A percentile compares a stretch with the other conserved stretches of the same genome.
Evolutionary conservation across 164 flowering plant genomes (phyloP).

Genomic region (Annona cherimola): DNA sequence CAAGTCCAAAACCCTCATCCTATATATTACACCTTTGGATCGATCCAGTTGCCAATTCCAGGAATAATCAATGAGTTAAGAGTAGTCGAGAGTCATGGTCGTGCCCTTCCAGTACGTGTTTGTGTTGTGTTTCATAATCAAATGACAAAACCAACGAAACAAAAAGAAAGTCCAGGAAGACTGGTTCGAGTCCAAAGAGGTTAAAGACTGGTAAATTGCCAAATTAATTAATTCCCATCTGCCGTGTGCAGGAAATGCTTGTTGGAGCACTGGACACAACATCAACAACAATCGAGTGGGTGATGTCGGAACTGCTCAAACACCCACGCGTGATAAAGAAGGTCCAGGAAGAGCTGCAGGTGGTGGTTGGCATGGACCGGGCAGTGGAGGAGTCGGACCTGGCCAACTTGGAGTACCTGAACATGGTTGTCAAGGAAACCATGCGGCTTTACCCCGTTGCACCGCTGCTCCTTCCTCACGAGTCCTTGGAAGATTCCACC

Average conservation of each 20-base stretch:
- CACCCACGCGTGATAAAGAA: constrained; percentile 7
- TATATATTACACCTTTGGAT: too few relatives aligned
- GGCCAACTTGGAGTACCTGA: constrained; percentile 14
- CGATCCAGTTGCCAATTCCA: too few relatives aligned
- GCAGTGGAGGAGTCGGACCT: constrained; percentile 19
- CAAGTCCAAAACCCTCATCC: too few relatives aligned
- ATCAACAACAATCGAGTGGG: constrained; percentile 10
- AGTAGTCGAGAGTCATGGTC: too few relatives aligned
- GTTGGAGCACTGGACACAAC: constrained; percentile 1
- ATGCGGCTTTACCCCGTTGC: constrained; percentile 26
- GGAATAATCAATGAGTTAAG: too few relatives aligned
- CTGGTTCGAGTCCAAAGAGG: too few relatives aligned
- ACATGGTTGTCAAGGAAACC: constrained; percentile 25
- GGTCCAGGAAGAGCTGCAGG: constrained; percentile 15
- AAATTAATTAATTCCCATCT: too few relatives aligned
- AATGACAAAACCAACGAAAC: too few relatives aligned
- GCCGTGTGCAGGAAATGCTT: not conserved
- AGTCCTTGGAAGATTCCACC: constrained; percentile 17
- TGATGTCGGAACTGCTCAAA: constrained; percentile 12
- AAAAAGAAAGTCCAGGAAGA: too few relatives aligned
- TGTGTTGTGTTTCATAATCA: too few relatives aligned
- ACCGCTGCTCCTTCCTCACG: constrained; percentile 25
- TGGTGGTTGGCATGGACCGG: constrained; percentile 11
- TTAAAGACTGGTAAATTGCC: too few relatives aligned
- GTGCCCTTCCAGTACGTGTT: too few relatives aligned